Evolutionary conservation across 2,329 filamentous ascomycete species (phyloP), one percentile per base, ranked within the genome.

Genomic region (Curvularia spicifera): DNA sequence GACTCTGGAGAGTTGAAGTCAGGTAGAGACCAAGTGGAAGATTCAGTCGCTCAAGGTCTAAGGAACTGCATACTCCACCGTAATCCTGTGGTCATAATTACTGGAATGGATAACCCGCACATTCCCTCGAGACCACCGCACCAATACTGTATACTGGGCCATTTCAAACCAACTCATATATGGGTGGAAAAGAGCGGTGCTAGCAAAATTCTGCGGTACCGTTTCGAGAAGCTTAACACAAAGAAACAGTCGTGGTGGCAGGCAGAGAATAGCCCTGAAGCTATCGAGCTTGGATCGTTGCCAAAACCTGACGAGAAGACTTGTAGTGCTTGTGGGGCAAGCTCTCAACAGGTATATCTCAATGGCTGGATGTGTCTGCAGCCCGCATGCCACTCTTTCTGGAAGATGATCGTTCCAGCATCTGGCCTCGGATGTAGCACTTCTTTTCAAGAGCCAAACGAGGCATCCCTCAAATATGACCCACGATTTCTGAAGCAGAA

Each of bases 101-200:
- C 74, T 82, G 87, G 89, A 1, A 72, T 82, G 15, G 72, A 82
- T 52, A 85, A 87, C 60, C 70, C 72, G 3, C 71, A 80, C 22
- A 78, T 83, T 18, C 79, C 80, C 0, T 81, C 80, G 1, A 76
- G 79, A 26, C 77, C 88, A 7, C 83, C 84, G 0, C 80, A 88
- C 56, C 77, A 82, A 0, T 92, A 87, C 66, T 87, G 84, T 54
- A 85, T 91, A 0, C 79, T 93, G 42, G 88, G 81, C n/a, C 87
- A 82, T 72, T 93, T 91, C 71, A 85, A 87, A 48, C 79, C 90
- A 12, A 89, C 88, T 0, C 79, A 89, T 48, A 79, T 91, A 0
- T 93, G 90, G 90, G 79, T 76, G 10, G 90, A 93, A 65, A 82
- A 80, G 58, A 78, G 78, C 4, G 61, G 76, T 0, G 71, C 78